Evolutionary conservation across 306 rosid genomes (phyloP).

Genomic region (Trichosanthes truncata): DNA sequence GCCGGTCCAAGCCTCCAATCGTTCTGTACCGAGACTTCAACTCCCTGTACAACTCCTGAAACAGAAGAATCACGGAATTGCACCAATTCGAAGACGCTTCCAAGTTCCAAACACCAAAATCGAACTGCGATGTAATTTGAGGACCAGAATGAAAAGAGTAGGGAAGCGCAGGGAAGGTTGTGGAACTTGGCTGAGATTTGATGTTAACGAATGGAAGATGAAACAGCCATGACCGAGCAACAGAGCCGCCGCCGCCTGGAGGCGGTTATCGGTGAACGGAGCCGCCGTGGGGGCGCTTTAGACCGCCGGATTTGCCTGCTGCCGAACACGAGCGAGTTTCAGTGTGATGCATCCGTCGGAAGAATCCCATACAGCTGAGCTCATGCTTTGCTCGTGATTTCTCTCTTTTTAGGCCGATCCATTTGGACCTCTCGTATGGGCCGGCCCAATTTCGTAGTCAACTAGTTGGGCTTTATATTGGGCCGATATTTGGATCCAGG

Average conservation of each 20-base stretch:
- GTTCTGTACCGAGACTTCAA: neutral
- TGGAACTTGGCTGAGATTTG: constrained; percentile 5
- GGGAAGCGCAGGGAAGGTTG: neutral
- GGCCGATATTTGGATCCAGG: neutral
- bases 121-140: neutral
- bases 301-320: neutral
- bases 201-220: neutral
- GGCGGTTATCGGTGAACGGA: constrained; percentile 4
- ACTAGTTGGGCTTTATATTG: neutral
- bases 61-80: neutral
- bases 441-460: neutral
- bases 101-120: neutral
- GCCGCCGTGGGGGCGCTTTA: neutral
- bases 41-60: neutral
- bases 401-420: constrained; percentile 2
- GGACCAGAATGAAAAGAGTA: neutral
- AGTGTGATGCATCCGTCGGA: constrained; percentile 8
- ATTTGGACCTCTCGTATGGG: neutral
- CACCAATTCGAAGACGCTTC: neutral
- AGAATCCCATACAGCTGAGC: constrained; percentile 3
- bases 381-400: constrained; percentile 13
- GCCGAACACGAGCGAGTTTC: neutral
- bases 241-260: neutral
- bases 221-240: neutral
- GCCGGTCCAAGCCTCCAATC: neutral